These are phyloP conservation scores for Rhododendron henanense DNA, from an alignment of 148 eudicot species.

Conservation along the genomic window DNA sequence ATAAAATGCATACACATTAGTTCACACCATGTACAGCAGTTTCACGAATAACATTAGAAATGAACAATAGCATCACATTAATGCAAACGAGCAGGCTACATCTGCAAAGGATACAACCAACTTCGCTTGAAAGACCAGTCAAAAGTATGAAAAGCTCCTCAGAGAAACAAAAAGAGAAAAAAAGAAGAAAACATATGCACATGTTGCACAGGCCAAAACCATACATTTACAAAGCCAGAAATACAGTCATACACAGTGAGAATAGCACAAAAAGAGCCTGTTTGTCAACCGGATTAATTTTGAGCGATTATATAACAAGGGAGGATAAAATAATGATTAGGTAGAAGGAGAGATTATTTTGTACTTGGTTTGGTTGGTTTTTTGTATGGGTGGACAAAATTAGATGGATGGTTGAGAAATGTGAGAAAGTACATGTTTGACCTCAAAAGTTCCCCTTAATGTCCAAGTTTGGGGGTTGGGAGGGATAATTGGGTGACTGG, in stretches of 20 bases:
- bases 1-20: slow-evolving; percentile 4
- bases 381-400: no score
- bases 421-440: no score
- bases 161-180: neutral
- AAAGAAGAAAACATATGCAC: neutral
- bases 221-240: neutral
- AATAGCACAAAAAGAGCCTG: neutral
- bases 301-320: no score
- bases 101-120: neutral
- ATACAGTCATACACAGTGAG: neutral
- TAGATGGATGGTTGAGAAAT: no score
- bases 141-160: neutral
- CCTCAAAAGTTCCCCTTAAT: no score
- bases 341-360: no score
- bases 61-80: neutral
- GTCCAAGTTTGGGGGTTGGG: no score
- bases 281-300: no score
- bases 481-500: no score
- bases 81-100: neutral
- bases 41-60: neutral
- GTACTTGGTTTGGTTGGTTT: no score
- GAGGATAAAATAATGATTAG: no score
- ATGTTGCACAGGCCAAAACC: neutral
- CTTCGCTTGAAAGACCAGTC: neutral
- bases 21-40: neutral